phyloP scores from a whole-genome alignment of 2,329 filamentous ascomycete species.

The Zasmidium cellare region DNA sequence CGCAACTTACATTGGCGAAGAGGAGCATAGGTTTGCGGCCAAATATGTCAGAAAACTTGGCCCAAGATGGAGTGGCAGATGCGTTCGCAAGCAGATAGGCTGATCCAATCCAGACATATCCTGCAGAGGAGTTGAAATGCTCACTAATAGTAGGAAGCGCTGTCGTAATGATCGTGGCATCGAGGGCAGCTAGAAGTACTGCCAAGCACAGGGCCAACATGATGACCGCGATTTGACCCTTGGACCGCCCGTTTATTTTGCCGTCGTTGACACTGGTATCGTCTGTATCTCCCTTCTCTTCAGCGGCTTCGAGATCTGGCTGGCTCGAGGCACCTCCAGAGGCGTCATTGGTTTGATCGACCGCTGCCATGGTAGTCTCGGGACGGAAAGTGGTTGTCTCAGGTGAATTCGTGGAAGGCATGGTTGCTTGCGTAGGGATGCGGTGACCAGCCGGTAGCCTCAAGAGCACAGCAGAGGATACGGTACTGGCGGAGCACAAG shows the following conservation, averaged over 20 bases:
- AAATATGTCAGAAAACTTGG: conserved; percentile 51
- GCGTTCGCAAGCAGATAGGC: conserved; percentile 52
- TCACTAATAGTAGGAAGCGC: conserved; percentile 24
- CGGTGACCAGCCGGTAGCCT: no score
- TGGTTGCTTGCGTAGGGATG: no score
- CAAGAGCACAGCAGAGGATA: no score
- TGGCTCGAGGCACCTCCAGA: no score
- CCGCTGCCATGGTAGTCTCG: no score
- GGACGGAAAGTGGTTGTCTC: no score
- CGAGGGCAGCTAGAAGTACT: conserved; percentile 59
- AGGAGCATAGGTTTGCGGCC: conserved; percentile 61
- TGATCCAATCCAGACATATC: conserved; percentile 56
- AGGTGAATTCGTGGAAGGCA: no score
- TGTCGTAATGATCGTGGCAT: conserved; percentile 43
- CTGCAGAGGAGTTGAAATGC: conserved; percentile 53
- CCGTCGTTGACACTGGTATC: no score
- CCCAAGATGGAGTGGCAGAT: conserved; percentile 27
- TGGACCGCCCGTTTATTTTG: conserved; percentile 30
- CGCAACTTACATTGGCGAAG: conserved; percentile 57
- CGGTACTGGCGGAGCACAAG: no score
- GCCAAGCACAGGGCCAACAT: conserved; percentile 54
- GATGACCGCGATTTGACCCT: conserved; percentile 47
- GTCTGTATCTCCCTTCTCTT: no score
- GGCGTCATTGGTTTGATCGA: no score
- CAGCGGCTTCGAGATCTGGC: no score